Base-by-base conservation (phyloP, 2,329 filamentous ascomycete species). In the Sporothrix curviconia region DNA sequence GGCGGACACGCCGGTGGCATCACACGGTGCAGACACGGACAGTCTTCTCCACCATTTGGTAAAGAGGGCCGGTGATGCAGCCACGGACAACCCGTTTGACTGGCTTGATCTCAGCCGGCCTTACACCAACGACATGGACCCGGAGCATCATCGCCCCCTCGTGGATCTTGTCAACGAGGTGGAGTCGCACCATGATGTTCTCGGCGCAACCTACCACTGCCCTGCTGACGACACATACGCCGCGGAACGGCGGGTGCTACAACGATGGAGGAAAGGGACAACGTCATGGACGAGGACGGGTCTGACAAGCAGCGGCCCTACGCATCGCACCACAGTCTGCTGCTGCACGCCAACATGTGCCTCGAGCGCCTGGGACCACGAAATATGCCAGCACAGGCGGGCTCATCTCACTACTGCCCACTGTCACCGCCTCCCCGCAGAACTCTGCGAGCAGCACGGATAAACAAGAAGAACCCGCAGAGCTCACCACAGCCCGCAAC, bases 321-420 rank as follows among this genome's bases (percentile, higher is more conserved):
- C 58, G 71, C 72, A 50, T 74, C 70, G 55, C 78, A 81, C 61
- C 70, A 76, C 60, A 73, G 72, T 32, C 73, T 84, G 15, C 69
- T 82, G 28, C 72, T 75, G 70, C 82, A 84, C 65, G 80, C 81
- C 59, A 84, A 84, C 64, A 74, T 78, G 59, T 79, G 81, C 52
- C 76, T 85, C 6, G 81, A 84, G 69, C 72, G 79, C 2, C 74
- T 85, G 7, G n/a, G 82, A 85, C 62, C 79, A 84, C 64, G 81
- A 84, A n/a, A 66, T 81, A 78, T 63, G 73, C 74, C 43, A 71
- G 75, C 25, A 77, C 78, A 36, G 82, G 82, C 15, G 82, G 82
- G 2, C 68, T 85, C 17, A 70, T 84, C 42, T 75, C 77, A 17
- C 69, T 84, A 7, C 72, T 85, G 1, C 82, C 81, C 0, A 70